Conservation (phyloP, 2,329 filamentous ascomycete genomes). For the Ophiostoma angusticollis region DNA sequence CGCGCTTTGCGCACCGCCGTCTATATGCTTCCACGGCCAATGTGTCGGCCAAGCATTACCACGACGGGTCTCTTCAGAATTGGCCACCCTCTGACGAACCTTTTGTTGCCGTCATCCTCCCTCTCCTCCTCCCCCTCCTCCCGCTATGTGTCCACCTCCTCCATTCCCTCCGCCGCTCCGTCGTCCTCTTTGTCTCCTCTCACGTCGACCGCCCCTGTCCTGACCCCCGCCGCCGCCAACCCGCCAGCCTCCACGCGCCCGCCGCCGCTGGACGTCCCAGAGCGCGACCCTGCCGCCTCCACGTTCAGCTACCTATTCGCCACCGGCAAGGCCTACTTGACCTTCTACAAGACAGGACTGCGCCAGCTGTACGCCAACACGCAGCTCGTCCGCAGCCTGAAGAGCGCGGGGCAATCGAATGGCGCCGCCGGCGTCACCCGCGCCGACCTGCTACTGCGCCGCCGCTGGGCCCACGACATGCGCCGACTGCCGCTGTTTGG, state of each 20-base stretch:
- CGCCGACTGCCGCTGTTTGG: constrained; percentile 68
- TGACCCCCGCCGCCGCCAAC: constrained; percentile 32
- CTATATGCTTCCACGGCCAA: background rate
- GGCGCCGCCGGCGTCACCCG: constrained; percentile 37
- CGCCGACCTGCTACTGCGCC: constrained; percentile 56
- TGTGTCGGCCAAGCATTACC: too few relatives aligned
- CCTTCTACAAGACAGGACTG: constrained; percentile 81
- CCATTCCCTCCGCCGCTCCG: background rate
- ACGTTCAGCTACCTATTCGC: constrained; percentile 41
- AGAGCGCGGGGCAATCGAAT: constrained; percentile 17
- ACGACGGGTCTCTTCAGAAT: too few relatives aligned
- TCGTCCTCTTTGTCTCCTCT: background rate
- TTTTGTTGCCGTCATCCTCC: background rate
- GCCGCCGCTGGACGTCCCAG: constrained; percentile 52
- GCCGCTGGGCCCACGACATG: constrained; percentile 58
- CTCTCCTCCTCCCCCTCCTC: background rate
- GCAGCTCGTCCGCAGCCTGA: constrained; percentile 7
- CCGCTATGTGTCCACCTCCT: background rate
- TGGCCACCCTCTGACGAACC: background rate
- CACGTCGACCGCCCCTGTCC: constrained; percentile 1
- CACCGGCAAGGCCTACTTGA: constrained; percentile 61
- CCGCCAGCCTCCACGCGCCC: constrained; percentile 62
- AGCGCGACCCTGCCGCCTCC: constrained; percentile 31
- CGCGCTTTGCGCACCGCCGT: constrained; percentile 12
- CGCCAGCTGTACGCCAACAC: constrained; percentile 58